These are phyloP conservation scores for Euphorbia celastroides DNA, from an alignment of 441 rosid genomes.

Conservation along the genomic window DNA sequence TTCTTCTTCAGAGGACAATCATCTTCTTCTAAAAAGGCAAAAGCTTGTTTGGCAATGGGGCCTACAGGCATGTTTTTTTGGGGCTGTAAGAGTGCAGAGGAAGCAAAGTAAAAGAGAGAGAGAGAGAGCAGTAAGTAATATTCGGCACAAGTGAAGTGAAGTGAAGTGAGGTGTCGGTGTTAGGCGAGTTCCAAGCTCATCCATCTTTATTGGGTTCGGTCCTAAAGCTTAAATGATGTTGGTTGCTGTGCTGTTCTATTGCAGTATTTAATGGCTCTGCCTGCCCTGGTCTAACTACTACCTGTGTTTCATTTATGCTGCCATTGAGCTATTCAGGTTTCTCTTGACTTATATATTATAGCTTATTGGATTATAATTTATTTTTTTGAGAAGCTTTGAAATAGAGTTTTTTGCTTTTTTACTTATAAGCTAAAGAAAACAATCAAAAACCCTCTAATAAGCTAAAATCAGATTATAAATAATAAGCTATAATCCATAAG, in stretches of 20 bases:
- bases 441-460: too few species aligned
- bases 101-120: constrained; percentile 3
- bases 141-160: too few species aligned
- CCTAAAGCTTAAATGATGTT: constrained; percentile 1
- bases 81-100: constrained; percentile 1
- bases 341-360: too few species aligned
- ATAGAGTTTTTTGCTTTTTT: too few species aligned
- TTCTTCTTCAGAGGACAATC: background rate
- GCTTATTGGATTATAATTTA: too few species aligned
- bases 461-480: too few species aligned
- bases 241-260: background rate
- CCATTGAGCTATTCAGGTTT: background rate
- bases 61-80: background rate
- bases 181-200: background rate
- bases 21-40: background rate
- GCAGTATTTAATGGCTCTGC: background rate
- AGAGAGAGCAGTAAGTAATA: background rate
- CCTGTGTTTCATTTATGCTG: background rate
- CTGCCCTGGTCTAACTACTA: background rate
- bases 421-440: too few species aligned
- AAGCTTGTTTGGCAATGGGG: background rate
- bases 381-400: too few species aligned
- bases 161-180: background rate
- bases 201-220: background rate
- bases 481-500: too few species aligned